Evolutionary conservation across 2,329 filamentous ascomycete genomes (phyloP), one percentile per base, ranked within the genome.

Genomic region (Aplosporella prunicola): DNA sequence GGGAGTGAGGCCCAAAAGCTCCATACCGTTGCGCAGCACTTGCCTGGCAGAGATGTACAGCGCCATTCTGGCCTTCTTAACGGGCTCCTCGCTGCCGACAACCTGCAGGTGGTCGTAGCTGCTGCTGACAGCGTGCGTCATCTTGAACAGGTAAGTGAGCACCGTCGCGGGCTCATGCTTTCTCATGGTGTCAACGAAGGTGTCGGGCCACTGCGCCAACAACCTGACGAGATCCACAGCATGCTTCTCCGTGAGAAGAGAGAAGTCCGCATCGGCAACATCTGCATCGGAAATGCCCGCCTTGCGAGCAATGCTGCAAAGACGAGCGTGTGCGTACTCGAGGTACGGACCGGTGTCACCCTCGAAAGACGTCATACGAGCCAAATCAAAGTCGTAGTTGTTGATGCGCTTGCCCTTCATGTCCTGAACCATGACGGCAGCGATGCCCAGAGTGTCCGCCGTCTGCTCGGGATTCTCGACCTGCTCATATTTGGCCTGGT

Each of bases 351-450:
- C 85, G 2, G 84, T 91, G 58, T 89, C 83, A 27, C 83, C 83
- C 62, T 91, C 83, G 47, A 88, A 88, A 3, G 80, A 83, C 6
- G 78, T 82, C 81, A 91, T 88, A 47, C 75, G 72, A 42, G 85
- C 77, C 69, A 87, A 78, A 63, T 88, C 80, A 62, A 89, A 88
- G 40, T 72, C 67, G 59, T 82, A 78, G 50, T 74, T 72, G 60
- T 78, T 77, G 54, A 78, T 67, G 45, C 69, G 76, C 76, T 95
- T 96, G 58, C 89, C 91, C 47, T 76, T 82, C 86, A 96, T 94
- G 56, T 96, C 91, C 63, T 96, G 89, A 14, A 94, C 86, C 87
- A 96, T 96, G 55, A 96, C 89, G 55, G 83, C 82, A 46, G 82
- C 88, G 56, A 96, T 95, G 45, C 89, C 91, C 3, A 96, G 74